Conservation (phyloP, 2,329 filamentous ascomycete genomes). For the Calonectria henricotiae region DNA sequence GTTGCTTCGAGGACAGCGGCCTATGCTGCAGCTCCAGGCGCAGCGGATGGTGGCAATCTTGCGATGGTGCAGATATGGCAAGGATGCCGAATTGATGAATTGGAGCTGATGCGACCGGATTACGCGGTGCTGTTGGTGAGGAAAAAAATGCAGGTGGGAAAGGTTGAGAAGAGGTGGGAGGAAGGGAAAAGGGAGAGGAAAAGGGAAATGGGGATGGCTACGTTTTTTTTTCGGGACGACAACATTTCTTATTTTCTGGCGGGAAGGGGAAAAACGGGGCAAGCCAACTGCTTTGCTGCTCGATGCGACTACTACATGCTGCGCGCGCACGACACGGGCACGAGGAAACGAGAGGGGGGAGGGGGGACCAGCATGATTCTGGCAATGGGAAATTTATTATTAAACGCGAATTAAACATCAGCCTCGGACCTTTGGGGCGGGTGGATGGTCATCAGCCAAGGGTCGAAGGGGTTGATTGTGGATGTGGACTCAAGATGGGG, state of each 20-base stretch:
- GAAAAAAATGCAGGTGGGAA: constrained; percentile 53
- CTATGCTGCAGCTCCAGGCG: constrained; percentile 53
- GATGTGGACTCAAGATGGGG: constrained; percentile 26
- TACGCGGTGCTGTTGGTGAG: constrained; percentile 58
- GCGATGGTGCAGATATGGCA: constrained; percentile 56
- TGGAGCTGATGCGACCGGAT: constrained; percentile 52
- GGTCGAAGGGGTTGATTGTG: constrained; percentile 21
- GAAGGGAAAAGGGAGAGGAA: constrained; percentile 49
- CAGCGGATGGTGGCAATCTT: constrained; percentile 59
- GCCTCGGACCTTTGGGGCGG: constrained; percentile 38
- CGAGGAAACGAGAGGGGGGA: constrained; percentile 45
- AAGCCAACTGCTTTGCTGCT: constrained; percentile 46
- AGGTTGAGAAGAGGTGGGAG: constrained; percentile 48
- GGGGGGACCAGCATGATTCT: constrained; percentile 50
- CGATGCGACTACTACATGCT: constrained; percentile 46
- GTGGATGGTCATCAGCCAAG: constrained; percentile 36
- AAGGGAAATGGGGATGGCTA: constrained; percentile 67
- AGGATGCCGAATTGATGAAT: constrained; percentile 63
- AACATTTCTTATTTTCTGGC: constrained; percentile 64
- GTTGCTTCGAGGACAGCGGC: constrained; percentile 48
- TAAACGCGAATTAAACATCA: constrained; percentile 50
- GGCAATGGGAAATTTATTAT: constrained; percentile 53
- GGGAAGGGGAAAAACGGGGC: constrained; percentile 67
- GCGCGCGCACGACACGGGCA: constrained; percentile 51
- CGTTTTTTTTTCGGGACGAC: constrained; percentile 66